Base-by-base conservation (phyloP, 495 filamentous ascomycete genomes). In the Penicillium pancosmium region DNA sequence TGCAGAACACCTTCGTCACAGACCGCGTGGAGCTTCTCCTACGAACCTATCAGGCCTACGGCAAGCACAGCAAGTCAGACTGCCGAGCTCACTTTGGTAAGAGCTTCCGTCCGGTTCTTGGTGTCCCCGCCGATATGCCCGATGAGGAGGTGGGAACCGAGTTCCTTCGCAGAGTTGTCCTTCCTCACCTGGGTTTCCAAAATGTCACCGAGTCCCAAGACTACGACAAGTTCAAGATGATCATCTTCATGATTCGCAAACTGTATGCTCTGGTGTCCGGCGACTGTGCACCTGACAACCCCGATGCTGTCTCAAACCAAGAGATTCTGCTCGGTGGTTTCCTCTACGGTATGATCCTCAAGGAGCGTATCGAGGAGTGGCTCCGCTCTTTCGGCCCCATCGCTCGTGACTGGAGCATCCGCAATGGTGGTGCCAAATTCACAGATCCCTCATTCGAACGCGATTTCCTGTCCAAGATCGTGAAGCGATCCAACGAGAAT, bases 241-340 rank as follows among this genome's bases (percentile, higher is more conserved):
- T 98, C 50, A 79, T 97, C 47, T 97, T 97, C 76, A 98, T 97
- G 94, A 89, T 91, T 65, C 81, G 91, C 51, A 98, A 98, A 69
- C 84, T 98, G 46, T 98, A 98, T 66, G 85, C 91, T 36, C 80
- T 98, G 48, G 93, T 92, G 23, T 91, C 90, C 57, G 92, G 93
- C 48, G 94, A 97, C 57, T 98, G 93, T 72, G 81, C 91, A 1
- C 83, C 89, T 18, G 94, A 98, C 73, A 97, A 98, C 69, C 93
- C 94, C 11, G 94, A 98, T 82, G 90, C 93, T 11, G 90, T 97
- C 16, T 92, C 93, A 54, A 93, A 91, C 67, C 94, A 98, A 67
- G 94, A 98, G 71, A 84, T 97, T 55, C 78, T 98, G 40, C 84
- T 98, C 4, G 91, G 92, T 61, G 93, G 93, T 4, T 96, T 94